A percentile compares a stretch with the other conserved stretches of the same genome.
Conservation (phyloP, 148 eudicot genomes). For the Nepenthes gracilis region DNA sequence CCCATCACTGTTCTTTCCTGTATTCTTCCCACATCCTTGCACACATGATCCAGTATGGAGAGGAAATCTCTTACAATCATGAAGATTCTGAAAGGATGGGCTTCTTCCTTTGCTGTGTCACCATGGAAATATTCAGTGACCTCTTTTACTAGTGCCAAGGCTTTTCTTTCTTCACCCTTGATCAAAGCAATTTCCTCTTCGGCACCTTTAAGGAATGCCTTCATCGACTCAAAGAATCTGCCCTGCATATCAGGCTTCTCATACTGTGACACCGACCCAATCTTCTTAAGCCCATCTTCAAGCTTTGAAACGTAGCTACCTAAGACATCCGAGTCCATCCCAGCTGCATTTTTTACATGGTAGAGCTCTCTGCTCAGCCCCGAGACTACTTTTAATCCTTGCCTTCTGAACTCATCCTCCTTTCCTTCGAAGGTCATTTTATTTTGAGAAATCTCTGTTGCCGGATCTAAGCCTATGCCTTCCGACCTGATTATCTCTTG, state of each 20-base stretch:
- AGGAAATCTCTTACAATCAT: conserved; percentile 58
- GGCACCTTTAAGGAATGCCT: conserved; percentile 29
- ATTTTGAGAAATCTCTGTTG: conserved; percentile 17
- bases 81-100: conserved; percentile 52
- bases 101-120: conserved; percentile 42
- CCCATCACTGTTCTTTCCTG: conserved; percentile 62
- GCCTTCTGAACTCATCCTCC: conserved; percentile 68
- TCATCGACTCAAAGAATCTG: conserved; percentile 54
- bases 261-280: conserved; percentile 40
- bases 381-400: conserved; percentile 68
- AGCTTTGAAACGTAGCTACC: conserved; percentile 79
- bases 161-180: conserved; percentile 36
- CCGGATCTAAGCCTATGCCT: conserved; percentile 38
- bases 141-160: conserved; percentile 36
- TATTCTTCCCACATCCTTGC: conserved; percentile 61
- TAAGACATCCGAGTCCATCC: conserved; percentile 86
- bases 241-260: conserved; percentile 53
- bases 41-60: conserved; percentile 39
- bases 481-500: conserved; percentile 89
- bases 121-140: conserved; percentile 61
- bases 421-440: conserved; percentile 31
- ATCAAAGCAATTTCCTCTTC: conserved; percentile 29
- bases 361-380: conserved; percentile 73
- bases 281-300: conserved; percentile 74
- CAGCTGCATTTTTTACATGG: conserved; percentile 79